Evolutionary conservation across 306 rosid genomes (phyloP), one percentile per base, ranked within the genome.

Genomic region (Sphenostylis stenocarpa): DNA sequence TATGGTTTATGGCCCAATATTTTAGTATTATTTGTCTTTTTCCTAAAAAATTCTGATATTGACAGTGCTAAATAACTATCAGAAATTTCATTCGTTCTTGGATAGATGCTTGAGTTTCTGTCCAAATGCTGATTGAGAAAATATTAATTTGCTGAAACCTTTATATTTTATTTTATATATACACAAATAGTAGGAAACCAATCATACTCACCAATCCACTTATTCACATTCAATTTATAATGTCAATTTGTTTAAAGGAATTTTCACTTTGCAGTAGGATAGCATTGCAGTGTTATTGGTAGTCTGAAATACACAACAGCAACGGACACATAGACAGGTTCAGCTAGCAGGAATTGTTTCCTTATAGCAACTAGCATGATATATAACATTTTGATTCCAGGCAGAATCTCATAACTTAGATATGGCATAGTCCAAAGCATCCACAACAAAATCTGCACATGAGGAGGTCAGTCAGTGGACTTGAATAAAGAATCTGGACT

Each of bases 401-500:
- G 41, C 6, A 5, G 33, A 28, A 65, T 60, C 71, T 88, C 80
- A 88, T 82, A 89, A 43, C 86, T 82, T 87, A 20, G 92, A 83
- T 45, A 89, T 79, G 20, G 89, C 53, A 73, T 81, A 77, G 78
- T 87, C 94, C 91, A 87, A 71, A 24, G 94, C 90, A 80, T 91
- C 92, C 48, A 86, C 97, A 43, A 89, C 88, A 82, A 89, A 89
- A 86, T 89, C 92, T 87, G 90, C 88, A 81, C 20, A 77, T 60
- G 11, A 44, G 38, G 57, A 69, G 29, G 15, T 34, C 39, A 6
- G 61, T 58, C 29, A 43, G 7, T 38, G 73, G 57, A 26, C 24
- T 33, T 28, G 19, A 8, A 17, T 3, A 49, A 21, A 69, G 39
- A 73, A 26, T 17, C 15, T 53, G 56, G 31, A 60, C 2, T 28